Conservation (phyloP, 176 grass and related monocot species). For the Melocanna baccifera region DNA sequence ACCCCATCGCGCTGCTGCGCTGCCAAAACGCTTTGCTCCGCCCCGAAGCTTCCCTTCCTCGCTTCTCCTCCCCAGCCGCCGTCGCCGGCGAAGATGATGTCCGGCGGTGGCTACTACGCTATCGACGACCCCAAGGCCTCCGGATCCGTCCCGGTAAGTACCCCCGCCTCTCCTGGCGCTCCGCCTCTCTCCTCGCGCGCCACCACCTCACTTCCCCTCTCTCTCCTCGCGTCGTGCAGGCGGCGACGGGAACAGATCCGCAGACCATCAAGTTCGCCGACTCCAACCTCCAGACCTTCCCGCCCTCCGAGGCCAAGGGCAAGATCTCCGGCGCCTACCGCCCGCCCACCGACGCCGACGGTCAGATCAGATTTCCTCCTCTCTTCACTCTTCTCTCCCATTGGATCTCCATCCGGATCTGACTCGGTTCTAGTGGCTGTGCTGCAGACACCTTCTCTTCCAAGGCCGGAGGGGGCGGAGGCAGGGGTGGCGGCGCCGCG, state of each 20-base stretch:
- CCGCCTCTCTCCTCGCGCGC: neutral
- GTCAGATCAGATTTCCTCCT: slow-evolving; percentile 49
- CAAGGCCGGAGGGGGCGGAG: slow-evolving; percentile 44
- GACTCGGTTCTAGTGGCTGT: neutral
- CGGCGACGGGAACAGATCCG: slow-evolving; percentile 63
- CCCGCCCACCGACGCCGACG: slow-evolving; percentile 87
- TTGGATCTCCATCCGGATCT: slow-evolving; percentile 31
- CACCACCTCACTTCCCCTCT: neutral
- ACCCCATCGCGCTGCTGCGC: neutral
- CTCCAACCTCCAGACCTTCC: slow-evolving; percentile 91
- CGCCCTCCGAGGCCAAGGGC: slow-evolving; percentile 72
- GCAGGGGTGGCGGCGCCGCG: slow-evolving; percentile 29
- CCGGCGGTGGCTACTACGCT: slow-evolving; percentile 78
- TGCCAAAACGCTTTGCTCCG: slow-evolving; percentile 21
- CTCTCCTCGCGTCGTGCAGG: slow-evolving; percentile 30
- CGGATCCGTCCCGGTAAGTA: slow-evolving; percentile 82
- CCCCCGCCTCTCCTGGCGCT: neutral
- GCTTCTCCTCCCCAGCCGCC: neutral
- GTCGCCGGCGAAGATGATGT: slow-evolving; percentile 76
- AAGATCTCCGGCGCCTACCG: slow-evolving; percentile 91
- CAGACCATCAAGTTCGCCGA: slow-evolving; percentile 74
- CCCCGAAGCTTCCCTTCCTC: neutral
- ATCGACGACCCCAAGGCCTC: slow-evolving; percentile 85
- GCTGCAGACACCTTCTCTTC: slow-evolving; percentile 78
- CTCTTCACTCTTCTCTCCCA: neutral